phyloP scores from a whole-genome alignment of 345 rosid genomes.

The Dipteronia sinensis region DNA sequence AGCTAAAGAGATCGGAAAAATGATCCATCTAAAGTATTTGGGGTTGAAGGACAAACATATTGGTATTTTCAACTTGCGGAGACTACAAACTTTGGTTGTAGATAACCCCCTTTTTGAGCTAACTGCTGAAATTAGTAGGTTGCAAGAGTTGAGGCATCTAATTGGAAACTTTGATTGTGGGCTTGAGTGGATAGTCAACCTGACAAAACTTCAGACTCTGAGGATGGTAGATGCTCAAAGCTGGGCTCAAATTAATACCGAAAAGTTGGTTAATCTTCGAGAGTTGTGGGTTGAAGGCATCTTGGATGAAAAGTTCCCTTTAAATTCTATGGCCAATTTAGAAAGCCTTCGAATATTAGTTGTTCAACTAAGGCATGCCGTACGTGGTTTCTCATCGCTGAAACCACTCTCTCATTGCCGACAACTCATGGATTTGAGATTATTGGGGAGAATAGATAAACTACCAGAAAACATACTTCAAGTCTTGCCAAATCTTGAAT shows the following conservation, averaged over 20 bases:
- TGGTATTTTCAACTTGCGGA: neutral
- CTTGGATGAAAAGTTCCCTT: neutral
- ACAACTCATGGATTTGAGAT: neutral
- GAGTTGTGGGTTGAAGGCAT: neutral
- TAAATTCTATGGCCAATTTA: neutral
- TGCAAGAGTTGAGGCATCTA: neutral
- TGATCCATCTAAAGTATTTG: conserved; percentile 29
- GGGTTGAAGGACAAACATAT: neutral
- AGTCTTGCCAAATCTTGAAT: neutral
- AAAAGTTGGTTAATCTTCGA: conserved; percentile 1
- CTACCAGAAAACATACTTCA: neutral
- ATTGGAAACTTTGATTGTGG: neutral
- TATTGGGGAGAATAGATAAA: neutral
- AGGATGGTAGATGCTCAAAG: neutral
- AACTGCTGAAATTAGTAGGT: too few species aligned
- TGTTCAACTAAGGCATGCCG: neutral
- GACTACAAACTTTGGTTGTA: neutral
- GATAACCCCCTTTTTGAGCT: too few species aligned
- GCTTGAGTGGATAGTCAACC: conserved; percentile 14
- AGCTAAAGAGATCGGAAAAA: conserved; percentile 13
- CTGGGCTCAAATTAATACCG: neutral
- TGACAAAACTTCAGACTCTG: neutral
- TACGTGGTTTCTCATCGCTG: neutral
- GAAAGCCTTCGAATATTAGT: neutral
- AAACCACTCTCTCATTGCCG: neutral